Base-by-base conservation (phyloP, 2,329 filamentous ascomycete species). In the Penicillium hesseltinei region DNA sequence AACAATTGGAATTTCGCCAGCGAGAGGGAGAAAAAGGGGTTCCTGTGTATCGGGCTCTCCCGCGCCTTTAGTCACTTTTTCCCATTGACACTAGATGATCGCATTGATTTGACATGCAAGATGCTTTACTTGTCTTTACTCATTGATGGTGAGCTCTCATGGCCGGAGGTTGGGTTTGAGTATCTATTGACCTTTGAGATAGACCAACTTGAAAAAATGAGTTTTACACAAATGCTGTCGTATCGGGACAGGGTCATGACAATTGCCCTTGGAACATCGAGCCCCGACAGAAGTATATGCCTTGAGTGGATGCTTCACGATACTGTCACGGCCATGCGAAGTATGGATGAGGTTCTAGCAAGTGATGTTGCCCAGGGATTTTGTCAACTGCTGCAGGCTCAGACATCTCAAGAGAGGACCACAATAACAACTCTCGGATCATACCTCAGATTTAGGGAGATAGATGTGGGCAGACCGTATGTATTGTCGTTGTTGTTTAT, bases 161-260 rank as follows among this genome's bases (percentile, higher is more conserved):
- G 17, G 9, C 9, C 1, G 6, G 4, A 11, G 27, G 7, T 25
- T 21, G 9, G 19, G 2, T 3, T 23, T 29, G 7, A 6, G n/a
- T 17, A 23, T 15, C 38, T 39, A 23, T 47, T 63, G 25, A 64
- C 39, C 2, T 13, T 9, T 2, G 10, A 43, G 19, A 23, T 42
- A 64, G 62, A 65, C 23, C 62, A 65, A 48, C 45, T 65, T 38
- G 62, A 64, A 13, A 64, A 61, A 44, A 62, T 65, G 63, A 56
- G 51, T n/a, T 38, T 58, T 23, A 27, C 51, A 17, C 56, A 61
- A 31, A 57, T 65, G 56, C 21, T 61, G 15, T 59, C 57, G 0
- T 64, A 63, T 33, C 52, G 58, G 17, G 50, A 64, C 10, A 56
- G 56, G 17, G 23, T 58, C 11, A 60, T 61, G 25, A 27, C 50